A percentile compares a stretch with the other conserved stretches of the same genome.
phyloP scores from a whole-genome alignment of 306 rosid genomes.

The Cucurbita ficifolia region DNA sequence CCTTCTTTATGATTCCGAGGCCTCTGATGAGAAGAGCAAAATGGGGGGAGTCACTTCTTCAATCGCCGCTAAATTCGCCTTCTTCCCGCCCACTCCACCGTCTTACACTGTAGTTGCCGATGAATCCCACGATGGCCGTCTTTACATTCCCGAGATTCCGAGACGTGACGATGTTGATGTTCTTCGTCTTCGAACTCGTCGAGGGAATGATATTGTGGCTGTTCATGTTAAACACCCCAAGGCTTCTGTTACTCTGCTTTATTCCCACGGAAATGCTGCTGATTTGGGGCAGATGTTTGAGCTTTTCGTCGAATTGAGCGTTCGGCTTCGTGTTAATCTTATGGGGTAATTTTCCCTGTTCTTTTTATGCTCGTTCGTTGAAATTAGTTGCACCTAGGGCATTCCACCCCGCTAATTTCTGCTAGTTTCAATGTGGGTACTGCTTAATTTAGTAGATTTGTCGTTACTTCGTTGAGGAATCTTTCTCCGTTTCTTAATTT shows the following conservation, averaged over 20 bases:
- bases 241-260: slow-evolving; percentile 64
- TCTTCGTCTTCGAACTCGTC: slow-evolving; percentile 50
- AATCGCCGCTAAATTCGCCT: slow-evolving; percentile 91
- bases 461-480: not conserved
- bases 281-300: slow-evolving; percentile 95
- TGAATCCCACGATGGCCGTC: slow-evolving; percentile 12
- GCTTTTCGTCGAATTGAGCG: slow-evolving; percentile 74
- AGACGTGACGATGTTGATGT: slow-evolving; percentile 73
- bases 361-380: not conserved
- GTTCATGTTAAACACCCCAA: slow-evolving; percentile 68
- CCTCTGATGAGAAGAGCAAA: slow-evolving; percentile 25
- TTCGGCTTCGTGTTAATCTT: slow-evolving; percentile 66
- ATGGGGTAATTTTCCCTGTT: slow-evolving; percentile 33
- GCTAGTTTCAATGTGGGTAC: not conserved
- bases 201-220: slow-evolving; percentile 72
- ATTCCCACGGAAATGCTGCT: slow-evolving; percentile 44
- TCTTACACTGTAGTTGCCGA: slow-evolving; percentile 47
- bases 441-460: not conserved
- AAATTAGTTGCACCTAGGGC: not conserved
- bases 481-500: not conserved
- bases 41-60: slow-evolving; percentile 97
- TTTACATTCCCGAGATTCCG: slow-evolving; percentile 61
- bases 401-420: not conserved
- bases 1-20: slow-evolving; percentile 23
- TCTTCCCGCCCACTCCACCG: slow-evolving; percentile 88